Evolutionary conservation across 805 yeast species (phyloP).

Genomic region (Teunomyces tritomae): DNA sequence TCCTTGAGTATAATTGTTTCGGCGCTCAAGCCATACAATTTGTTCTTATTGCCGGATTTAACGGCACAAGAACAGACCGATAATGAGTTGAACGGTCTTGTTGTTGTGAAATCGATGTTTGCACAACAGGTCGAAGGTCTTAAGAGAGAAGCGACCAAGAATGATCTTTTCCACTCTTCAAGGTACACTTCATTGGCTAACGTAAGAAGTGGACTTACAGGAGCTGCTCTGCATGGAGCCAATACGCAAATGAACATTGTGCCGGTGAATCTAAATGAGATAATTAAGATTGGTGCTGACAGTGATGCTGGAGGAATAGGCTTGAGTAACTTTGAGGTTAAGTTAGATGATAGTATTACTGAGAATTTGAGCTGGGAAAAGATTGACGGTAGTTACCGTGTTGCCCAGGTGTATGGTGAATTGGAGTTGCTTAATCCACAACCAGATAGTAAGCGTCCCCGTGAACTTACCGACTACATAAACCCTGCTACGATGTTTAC

Average conservation of each 20-base stretch:
- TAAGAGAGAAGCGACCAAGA: slow-evolving; percentile 18
- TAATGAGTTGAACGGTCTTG: slow-evolving; percentile 27
- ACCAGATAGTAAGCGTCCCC: slow-evolving; percentile 14
- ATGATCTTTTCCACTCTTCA: slow-evolving; percentile 17
- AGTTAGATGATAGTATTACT: slow-evolving; percentile 63
- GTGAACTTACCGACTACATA: slow-evolving; percentile 23
- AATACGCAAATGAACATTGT: slow-evolving; percentile 28
- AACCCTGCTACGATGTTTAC: slow-evolving; percentile 32
- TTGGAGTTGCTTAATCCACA: slow-evolving; percentile 36
- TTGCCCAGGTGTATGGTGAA: slow-evolving; percentile 80
- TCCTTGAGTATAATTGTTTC: slow-evolving; percentile 78
- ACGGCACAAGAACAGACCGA: slow-evolving; percentile 19
- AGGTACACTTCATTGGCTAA: slow-evolving; percentile 30
- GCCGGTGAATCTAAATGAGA: slow-evolving; percentile 35
- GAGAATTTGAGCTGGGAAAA: slow-evolving; percentile 77
- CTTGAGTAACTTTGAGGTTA: slow-evolving; percentile 51
- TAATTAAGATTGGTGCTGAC: slow-evolving; percentile 44
- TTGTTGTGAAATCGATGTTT: slow-evolving; percentile 25
- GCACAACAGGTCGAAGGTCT: slow-evolving; percentile 29
- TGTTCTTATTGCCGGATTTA: slow-evolving; percentile 55
- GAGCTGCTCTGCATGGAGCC: slow-evolving; percentile 6
- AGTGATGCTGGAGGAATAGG: slow-evolving; percentile 26
- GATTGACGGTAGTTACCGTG: slow-evolving; percentile 73
- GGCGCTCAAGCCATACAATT: slow-evolving; percentile 70
- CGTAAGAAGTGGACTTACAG: slow-evolving; percentile 28